Conservation (phyloP, 2,329 filamentous ascomycete species). For the Alternaria burnsii region DNA sequence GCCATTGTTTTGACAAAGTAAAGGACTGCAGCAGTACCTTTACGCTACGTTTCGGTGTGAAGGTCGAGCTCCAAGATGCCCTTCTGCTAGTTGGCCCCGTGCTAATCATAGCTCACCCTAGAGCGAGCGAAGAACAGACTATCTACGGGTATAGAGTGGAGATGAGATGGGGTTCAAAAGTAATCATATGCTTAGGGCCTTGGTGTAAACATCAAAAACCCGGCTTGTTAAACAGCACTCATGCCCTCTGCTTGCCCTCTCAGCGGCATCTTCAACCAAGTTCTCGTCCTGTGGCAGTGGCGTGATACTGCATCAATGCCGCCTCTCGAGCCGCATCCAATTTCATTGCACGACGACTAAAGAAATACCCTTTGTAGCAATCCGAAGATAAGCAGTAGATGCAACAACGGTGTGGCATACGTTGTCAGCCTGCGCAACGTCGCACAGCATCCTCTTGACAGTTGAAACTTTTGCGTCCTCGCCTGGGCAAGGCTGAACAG, state of each 20-base stretch:
- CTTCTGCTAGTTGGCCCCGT: background rate
- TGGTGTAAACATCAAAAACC: constrained; percentile 4
- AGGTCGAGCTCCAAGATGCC: background rate
- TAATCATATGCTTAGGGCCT: background rate
- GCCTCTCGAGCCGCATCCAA: constrained; percentile 10
- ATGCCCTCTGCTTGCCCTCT: background rate
- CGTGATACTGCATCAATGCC: constrained; percentile 2
- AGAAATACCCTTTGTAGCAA: background rate
- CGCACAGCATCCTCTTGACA: background rate
- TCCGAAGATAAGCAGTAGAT: background rate
- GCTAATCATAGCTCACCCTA: constrained; percentile 11
- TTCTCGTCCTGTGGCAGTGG: background rate
- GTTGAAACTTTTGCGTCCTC: background rate
- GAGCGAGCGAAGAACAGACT: constrained; percentile 11
- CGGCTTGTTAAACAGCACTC: background rate
- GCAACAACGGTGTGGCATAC: background rate
- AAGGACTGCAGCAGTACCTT: background rate
- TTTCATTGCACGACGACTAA: background rate
- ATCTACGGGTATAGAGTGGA: constrained; percentile 9
- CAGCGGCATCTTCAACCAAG: background rate
- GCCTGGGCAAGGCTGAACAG: constrained; percentile 1
- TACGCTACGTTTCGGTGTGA: constrained; percentile 5
- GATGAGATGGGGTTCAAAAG: constrained; percentile 2
- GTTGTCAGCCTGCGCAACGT: constrained; percentile 8
- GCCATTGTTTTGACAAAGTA: constrained; percentile 1